Percentiles rank a stretch among this genome's conserved stretches.
phyloP scores from a whole-genome alignment of 192 early-diverging fungal genomes.

The Neocallimastix lanati region DNA sequence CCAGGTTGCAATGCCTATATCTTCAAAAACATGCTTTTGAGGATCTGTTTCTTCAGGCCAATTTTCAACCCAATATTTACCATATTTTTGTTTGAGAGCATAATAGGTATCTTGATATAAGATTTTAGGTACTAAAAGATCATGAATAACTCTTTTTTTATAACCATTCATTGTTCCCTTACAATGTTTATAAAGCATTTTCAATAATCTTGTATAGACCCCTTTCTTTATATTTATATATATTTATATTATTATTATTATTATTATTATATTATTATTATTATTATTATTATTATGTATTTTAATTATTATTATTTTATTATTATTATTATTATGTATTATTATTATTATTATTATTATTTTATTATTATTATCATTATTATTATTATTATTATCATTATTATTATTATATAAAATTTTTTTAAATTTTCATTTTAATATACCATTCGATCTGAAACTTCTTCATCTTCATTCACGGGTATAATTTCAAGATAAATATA shows the following conservation, averaged over 20 bases:
- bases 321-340: too few species aligned
- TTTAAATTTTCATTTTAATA: too few species aligned
- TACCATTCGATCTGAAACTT: not conserved
- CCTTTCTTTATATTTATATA: not conserved
- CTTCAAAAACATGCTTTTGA: constrained; percentile 68
- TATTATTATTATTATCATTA: too few species aligned
- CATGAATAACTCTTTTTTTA: constrained; percentile 45
- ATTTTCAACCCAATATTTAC: constrained; percentile 35
- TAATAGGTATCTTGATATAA: constrained; percentile 41
- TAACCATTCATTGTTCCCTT: constrained; percentile 37
- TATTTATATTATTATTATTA: too few species aligned
- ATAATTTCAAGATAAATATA: not conserved
- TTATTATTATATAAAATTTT: too few species aligned
- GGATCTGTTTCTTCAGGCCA: constrained; percentile 78
- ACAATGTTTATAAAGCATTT: not conserved
- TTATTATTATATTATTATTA: too few species aligned
- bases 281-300: too few species aligned
- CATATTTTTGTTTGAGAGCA: constrained; percentile 48
- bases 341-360: too few species aligned
- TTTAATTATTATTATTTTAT: too few species aligned
- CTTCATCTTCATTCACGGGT: not conserved
- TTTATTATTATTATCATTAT: too few species aligned
- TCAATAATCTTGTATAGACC: not conserved
- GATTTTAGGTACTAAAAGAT: constrained; percentile 50
- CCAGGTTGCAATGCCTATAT: constrained; percentile 70